Conservation (phyloP, 2,329 filamentous ascomycete genomes). For the Talaromyces atroroseus region DNA sequence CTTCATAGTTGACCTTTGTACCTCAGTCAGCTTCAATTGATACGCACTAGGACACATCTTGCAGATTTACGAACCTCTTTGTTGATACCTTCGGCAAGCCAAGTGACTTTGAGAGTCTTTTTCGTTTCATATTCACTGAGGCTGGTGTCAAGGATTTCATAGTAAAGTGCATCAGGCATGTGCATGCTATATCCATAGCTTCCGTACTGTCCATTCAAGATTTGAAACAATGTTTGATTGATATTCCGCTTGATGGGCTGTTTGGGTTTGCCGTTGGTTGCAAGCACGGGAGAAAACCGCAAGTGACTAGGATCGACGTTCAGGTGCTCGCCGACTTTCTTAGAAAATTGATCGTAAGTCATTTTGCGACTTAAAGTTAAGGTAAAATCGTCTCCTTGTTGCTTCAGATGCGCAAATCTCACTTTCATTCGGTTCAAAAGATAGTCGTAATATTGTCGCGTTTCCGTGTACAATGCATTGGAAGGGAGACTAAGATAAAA, state of each 20-base stretch:
- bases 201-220: slow-evolving; percentile 70
- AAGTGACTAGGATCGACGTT: slow-evolving; percentile 77
- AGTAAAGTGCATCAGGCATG: slow-evolving; percentile 74
- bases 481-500: slow-evolving; percentile 23
- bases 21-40: neutral
- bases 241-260: slow-evolving; percentile 66
- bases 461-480: slow-evolving; percentile 57
- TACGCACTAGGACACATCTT: neutral
- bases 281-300: slow-evolving; percentile 83
- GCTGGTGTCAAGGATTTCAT: slow-evolving; percentile 91
- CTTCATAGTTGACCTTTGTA: slow-evolving; percentile 43
- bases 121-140: slow-evolving; percentile 89
- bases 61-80: slow-evolving; percentile 62
- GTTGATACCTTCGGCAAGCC: slow-evolving; percentile 81
- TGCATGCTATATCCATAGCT: slow-evolving; percentile 64
- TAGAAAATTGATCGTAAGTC: slow-evolving; percentile 78
- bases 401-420: slow-evolving; percentile 63
- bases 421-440: slow-evolving; percentile 77
- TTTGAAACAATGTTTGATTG: slow-evolving; percentile 68
- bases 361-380: slow-evolving; percentile 81
- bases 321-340: slow-evolving; percentile 74
- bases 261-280: slow-evolving; percentile 70
- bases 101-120: slow-evolving; percentile 76
- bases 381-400: slow-evolving; percentile 61
- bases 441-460: slow-evolving; percentile 87